These are phyloP conservation scores for Apodospora peruviana DNA, from an alignment of 495 filamentous ascomycete species.

Conservation along the genomic window DNA sequence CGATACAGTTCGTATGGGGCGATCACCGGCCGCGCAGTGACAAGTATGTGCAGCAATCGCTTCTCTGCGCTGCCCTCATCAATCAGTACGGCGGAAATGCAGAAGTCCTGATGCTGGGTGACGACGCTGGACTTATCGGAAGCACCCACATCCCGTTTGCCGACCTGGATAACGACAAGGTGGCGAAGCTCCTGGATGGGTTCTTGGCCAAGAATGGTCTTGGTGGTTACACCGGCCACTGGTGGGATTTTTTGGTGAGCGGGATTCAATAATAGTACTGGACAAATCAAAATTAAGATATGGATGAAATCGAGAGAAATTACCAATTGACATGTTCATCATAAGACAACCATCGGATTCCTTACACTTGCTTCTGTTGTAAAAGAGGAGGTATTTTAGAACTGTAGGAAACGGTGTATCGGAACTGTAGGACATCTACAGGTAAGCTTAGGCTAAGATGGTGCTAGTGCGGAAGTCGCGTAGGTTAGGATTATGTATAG, in stretches of 20 bases:
- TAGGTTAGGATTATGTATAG: no score
- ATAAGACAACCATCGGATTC: no score
- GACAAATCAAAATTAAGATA: no score
- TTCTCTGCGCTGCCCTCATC: slow-evolving; percentile 30
- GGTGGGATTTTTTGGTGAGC: not conserved
- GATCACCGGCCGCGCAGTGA: slow-evolving; percentile 23
- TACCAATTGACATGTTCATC: no score
- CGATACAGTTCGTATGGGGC: slow-evolving; percentile 44
- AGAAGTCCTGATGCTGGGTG: slow-evolving; percentile 31
- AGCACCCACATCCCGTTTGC: slow-evolving; percentile 42
- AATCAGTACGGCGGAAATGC: slow-evolving; percentile 45
- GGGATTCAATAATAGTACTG: no score
- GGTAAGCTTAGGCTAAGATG: no score
- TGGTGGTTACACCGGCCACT: slow-evolving; percentile 20
- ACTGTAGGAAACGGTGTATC: no score
- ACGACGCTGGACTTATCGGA: slow-evolving; percentile 35
- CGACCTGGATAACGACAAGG: slow-evolving; percentile 40
- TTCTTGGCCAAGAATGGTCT: slow-evolving; percentile 31
- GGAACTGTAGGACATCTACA: no score
- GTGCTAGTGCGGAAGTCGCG: no score
- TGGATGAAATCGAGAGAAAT: no score
- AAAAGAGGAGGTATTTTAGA: no score
- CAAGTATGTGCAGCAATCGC: slow-evolving; percentile 23
- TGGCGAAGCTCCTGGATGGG: slow-evolving; percentile 33
- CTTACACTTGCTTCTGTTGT: no score